Percentiles rank a stretch among this genome's conserved stretches.
phyloP scores from a whole-genome alignment of 2,329 filamentous ascomycete species.

The Claviceps fusiformis region DNA sequence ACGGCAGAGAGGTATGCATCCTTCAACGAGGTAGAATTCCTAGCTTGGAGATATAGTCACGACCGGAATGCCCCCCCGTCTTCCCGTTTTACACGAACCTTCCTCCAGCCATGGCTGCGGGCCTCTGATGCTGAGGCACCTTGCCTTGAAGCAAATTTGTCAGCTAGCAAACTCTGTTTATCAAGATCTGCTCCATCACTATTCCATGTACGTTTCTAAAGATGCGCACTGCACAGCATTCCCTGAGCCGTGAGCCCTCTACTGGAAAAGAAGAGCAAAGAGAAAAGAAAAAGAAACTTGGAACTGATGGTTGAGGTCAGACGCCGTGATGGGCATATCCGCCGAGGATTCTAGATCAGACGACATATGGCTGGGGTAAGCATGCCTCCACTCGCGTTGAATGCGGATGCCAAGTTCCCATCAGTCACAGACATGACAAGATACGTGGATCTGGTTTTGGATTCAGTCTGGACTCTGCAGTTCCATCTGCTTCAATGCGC shows the following conservation, averaged over 20 bases:
- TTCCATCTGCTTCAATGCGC: neutral
- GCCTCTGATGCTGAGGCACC: neutral
- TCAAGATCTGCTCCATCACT: neutral
- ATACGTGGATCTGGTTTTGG: neutral
- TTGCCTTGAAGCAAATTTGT: neutral
- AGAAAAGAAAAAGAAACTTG: neutral
- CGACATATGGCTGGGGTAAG: too few relatives aligned
- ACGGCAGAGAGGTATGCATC: neutral
- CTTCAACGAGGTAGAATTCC: neutral
- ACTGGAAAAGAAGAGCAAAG: neutral
- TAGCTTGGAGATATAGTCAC: neutral
- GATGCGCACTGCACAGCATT: too few relatives aligned
- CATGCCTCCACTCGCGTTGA: neutral
- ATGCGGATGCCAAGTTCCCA: neutral
- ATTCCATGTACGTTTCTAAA: neutral
- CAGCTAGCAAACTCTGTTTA: neutral
- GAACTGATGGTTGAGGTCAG: neutral
- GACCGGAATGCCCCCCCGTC: neutral
- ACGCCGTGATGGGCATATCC: neutral
- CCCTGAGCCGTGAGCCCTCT: neutral
- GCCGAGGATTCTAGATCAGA: neutral
- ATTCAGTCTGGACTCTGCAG: neutral
- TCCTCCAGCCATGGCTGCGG: neutral
- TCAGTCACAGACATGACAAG: neutral
- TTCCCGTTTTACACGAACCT: neutral